A percentile compares a stretch with the other conserved stretches of the same genome.
phyloP scores from a whole-genome alignment of 2,329 filamentous ascomycete species.

The Paecilomyces dactylethromorphus region DNA sequence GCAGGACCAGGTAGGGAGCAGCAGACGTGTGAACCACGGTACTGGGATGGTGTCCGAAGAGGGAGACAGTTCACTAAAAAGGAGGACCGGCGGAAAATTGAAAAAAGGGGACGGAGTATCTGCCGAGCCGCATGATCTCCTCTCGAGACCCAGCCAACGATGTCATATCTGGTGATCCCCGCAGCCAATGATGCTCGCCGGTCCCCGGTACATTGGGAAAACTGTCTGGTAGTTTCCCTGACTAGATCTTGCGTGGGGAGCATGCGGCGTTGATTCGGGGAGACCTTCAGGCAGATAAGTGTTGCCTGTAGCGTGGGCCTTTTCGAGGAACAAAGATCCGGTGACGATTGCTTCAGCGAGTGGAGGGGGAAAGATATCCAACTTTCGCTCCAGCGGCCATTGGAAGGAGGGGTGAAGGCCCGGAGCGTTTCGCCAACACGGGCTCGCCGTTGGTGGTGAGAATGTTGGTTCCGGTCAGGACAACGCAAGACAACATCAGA shows the following conservation, averaged over 20 bases:
- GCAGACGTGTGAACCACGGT: neutral
- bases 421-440: neutral
- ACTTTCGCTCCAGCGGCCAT: neutral
- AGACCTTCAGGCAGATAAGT: neutral
- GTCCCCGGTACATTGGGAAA: neutral
- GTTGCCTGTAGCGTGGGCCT: neutral
- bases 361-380: neutral
- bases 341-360: neutral
- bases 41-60: neutral
- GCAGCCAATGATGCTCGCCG: neutral
- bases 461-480: neutral
- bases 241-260: neutral
- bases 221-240: neutral
- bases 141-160: neutral
- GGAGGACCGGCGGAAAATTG: neutral
- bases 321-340: neutral
- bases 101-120: neutral
- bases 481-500: neutral
- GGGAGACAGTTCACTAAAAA: neutral
- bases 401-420: neutral
- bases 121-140: neutral
- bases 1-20: neutral
- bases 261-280: neutral
- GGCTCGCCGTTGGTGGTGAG: neutral
- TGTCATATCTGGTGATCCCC: neutral